Conservation (phyloP, 306 rosid species). For the Vicia sativa region DNA sequence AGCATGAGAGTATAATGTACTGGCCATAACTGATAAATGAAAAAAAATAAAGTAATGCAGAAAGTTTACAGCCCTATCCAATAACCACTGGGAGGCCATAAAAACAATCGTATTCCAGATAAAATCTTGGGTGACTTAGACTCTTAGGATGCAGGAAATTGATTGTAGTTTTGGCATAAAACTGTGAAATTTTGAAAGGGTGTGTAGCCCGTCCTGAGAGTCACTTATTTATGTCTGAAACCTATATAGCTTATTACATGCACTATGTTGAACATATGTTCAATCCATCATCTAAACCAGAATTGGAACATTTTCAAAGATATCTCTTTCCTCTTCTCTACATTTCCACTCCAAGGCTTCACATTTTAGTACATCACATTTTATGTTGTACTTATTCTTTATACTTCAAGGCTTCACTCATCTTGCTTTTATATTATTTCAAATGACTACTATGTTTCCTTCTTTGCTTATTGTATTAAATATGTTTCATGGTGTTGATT, state of each 20-base stretch:
- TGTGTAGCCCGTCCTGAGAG: conserved; percentile 4
- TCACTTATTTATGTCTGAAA: conserved; percentile 20
- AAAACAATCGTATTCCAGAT: conserved; percentile 14
- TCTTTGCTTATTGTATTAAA: conserved; percentile 11
- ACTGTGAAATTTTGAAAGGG: conserved; percentile 12
- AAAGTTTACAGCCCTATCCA: conserved; percentile 12
- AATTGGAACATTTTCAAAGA: conserved; percentile 8
- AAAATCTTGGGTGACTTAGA: conserved; percentile 12
- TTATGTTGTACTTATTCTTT: neutral
- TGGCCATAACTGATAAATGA: conserved; percentile 6
- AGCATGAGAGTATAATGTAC: conserved; percentile 6
- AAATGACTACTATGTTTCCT: neutral
- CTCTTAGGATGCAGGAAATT: conserved; percentile 7
- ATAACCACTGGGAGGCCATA: conserved; percentile 15
- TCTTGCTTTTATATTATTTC: conserved; percentile 1
- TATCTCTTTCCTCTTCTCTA: neutral
- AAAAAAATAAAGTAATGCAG: neutral
- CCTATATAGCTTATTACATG: conserved; percentile 17
- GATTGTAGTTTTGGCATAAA: conserved; percentile 28
- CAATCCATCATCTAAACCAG: conserved; percentile 17
- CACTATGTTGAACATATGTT: conserved; percentile 12
- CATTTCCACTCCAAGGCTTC: neutral
- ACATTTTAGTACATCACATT: neutral
- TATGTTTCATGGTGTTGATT: conserved; percentile 20
- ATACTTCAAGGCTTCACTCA: neutral